Evolutionary conservation across 2,329 filamentous ascomycete genomes (phyloP).

Genomic region (Aspergillus sp.): DNA sequence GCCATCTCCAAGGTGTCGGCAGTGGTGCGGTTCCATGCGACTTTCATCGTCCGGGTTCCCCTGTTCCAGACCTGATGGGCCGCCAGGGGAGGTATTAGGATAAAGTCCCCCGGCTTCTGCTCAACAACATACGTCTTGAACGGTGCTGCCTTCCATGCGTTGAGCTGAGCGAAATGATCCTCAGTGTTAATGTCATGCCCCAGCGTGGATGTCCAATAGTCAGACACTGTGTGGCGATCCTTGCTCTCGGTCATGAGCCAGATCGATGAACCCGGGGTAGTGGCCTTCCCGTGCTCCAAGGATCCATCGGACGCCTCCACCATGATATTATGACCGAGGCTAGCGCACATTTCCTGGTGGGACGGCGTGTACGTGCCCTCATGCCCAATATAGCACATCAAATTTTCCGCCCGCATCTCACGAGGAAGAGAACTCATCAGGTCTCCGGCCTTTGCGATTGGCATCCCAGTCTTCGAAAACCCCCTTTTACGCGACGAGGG

Average conservation of each 20-base stretch:
- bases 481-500: constrained; percentile 31
- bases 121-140: constrained; percentile 91
- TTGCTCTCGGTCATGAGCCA: constrained; percentile 99
- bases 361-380: constrained; percentile 95
- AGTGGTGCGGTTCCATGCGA: constrained; percentile 94
- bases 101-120: constrained; percentile 82
- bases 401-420: constrained; percentile 84
- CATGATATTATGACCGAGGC: constrained; percentile 95
- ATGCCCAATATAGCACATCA: constrained; percentile 98
- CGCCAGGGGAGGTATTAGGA: constrained; percentile 83
- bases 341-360: constrained; percentile 96
- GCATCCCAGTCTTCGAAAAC: constrained; percentile 39
- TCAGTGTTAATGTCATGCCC: constrained; percentile 97
- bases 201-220: constrained; percentile 86
- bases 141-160: constrained; percentile 88
- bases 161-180: constrained; percentile 90
- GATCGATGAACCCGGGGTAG: constrained; percentile 74
- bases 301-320: constrained; percentile 68
- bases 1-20: constrained; percentile 84
- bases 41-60: constrained; percentile 91
- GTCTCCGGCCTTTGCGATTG: constrained; percentile 68
- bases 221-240: constrained; percentile 78
- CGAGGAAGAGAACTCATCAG: constrained; percentile 85
- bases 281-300: constrained; percentile 58
- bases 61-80: constrained; percentile 98